A percentile compares a stretch with the other conserved stretches of the same genome.
phyloP scores from a whole-genome alignment of 495 filamentous ascomycete genomes.

The Aspergillus panamensis region DNA sequence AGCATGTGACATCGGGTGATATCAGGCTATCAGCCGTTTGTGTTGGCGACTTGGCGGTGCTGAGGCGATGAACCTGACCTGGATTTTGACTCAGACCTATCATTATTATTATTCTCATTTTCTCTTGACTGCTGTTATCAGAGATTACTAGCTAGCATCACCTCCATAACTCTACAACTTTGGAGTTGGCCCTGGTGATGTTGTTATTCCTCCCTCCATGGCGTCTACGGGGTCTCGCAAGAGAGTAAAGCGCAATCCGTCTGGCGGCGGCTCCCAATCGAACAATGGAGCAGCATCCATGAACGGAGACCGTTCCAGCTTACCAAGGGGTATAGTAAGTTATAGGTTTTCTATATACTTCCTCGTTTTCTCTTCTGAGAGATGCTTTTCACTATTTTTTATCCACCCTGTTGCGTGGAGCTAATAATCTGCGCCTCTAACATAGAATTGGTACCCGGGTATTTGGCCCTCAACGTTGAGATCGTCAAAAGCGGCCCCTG shows the following conservation, averaged over 20 bases:
- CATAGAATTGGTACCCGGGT: slow-evolving; percentile 49
- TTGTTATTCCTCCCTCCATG: slow-evolving; percentile 32
- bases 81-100: neutral
- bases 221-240: slow-evolving; percentile 59
- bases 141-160: neutral
- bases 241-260: slow-evolving; percentile 57
- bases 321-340: slow-evolving; percentile 34
- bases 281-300: slow-evolving; percentile 28
- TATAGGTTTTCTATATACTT: neutral
- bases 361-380: neutral
- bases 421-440: slow-evolving; percentile 17
- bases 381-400: neutral
- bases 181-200: slow-evolving; percentile 26
- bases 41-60: neutral
- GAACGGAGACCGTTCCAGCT: slow-evolving; percentile 27
- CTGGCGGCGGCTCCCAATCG: slow-evolving; percentile 38
- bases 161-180: slow-evolving; percentile 2
- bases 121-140: slow-evolving; percentile 10
- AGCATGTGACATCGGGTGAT: slow-evolving; percentile 24
- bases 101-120: slow-evolving; percentile 3
- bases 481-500: slow-evolving; percentile 62
- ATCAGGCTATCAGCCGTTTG: slow-evolving; percentile 34
- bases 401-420: neutral
- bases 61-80: neutral
- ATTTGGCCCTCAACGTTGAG: slow-evolving; percentile 60